phyloP scores from a whole-genome alignment of 2,329 filamentous ascomycete species.

The Colletotrichum brevisporum region DNA sequence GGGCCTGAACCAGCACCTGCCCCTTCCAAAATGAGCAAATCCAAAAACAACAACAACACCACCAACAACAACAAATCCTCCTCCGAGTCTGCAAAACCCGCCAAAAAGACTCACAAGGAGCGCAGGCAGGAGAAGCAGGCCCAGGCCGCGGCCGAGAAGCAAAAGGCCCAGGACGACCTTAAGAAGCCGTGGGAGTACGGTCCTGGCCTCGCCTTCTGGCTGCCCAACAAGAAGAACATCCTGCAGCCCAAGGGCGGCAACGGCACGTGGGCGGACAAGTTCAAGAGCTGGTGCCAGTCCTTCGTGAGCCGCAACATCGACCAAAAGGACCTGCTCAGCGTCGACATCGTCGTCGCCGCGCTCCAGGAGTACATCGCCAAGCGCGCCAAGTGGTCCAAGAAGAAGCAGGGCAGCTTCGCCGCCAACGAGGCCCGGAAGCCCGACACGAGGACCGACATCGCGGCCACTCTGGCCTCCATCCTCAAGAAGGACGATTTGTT shows the following conservation, averaged over 20 bases:
- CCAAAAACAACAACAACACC: too few relatives aligned
- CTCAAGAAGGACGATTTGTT: slow-evolving; percentile 30
- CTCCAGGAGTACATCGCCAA: slow-evolving; percentile 27
- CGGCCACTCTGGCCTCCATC: slow-evolving; percentile 18
- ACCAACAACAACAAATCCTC: background rate
- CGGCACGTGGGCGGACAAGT: slow-evolving; percentile 49
- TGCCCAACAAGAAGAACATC: slow-evolving; percentile 33
- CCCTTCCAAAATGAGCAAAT: slow-evolving; percentile 1
- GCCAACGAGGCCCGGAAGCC: slow-evolving; percentile 27
- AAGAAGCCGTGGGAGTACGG: slow-evolving; percentile 22
- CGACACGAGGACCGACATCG: slow-evolving; percentile 30
- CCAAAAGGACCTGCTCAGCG: slow-evolving; percentile 28
- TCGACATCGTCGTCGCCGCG: slow-evolving; percentile 25
- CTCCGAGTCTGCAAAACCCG: background rate
- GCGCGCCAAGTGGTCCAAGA: slow-evolving; percentile 32
- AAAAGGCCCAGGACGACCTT: slow-evolving; percentile 24
- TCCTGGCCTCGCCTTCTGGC: slow-evolving; percentile 10
- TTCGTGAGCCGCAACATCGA: slow-evolving; percentile 44
- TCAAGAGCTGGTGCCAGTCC: slow-evolving; percentile 52
- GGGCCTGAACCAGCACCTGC: slow-evolving; percentile 5
- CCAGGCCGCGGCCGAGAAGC: slow-evolving; percentile 10
- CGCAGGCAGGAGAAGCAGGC: slow-evolving; percentile 21
- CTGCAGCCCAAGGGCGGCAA: slow-evolving; percentile 35
- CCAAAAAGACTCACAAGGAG: slow-evolving; percentile 21
- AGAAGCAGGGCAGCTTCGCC: slow-evolving; percentile 20